Evolutionary conservation across 192 early-diverging fungal species (phyloP).

Genomic region (Coemansia furcata): DNA sequence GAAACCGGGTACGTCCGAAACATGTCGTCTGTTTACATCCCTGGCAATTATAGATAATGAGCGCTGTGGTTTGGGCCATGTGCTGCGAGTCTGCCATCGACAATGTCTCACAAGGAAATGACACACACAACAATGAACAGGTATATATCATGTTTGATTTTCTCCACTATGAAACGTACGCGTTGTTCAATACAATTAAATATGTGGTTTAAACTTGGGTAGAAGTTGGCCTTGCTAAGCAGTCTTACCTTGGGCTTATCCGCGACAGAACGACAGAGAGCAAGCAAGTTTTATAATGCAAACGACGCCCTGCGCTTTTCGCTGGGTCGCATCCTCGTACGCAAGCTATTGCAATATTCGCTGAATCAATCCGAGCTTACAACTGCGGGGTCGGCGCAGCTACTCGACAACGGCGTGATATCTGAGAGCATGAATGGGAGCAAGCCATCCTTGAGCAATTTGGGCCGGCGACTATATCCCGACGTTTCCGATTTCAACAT

Average conservation of each 20-base stretch:
- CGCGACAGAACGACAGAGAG: background rate
- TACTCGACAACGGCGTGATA: background rate
- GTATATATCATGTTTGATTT: background rate
- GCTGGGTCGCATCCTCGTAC: slow-evolving; percentile 11
- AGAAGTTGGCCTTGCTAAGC: background rate
- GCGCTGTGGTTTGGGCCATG: background rate
- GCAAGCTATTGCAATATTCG: background rate
- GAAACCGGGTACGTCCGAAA: background rate
- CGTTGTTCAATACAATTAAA: background rate
- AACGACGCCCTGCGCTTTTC: slow-evolving; percentile 37
- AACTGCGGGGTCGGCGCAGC: background rate
- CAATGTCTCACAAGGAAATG: background rate
- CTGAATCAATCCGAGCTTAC: background rate
- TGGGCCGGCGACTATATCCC: background rate
- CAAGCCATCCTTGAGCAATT: slow-evolving; percentile 20
- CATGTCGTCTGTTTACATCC: background rate
- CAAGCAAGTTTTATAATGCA: background rate
- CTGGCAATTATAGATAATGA: background rate
- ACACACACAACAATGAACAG: background rate
- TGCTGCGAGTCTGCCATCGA: background rate
- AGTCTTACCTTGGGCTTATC: background rate
- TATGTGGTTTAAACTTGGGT: background rate
- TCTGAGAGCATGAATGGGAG: slow-evolving; percentile 4
- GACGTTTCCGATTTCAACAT: slow-evolving; percentile 39
- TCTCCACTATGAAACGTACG: background rate